These are phyloP conservation scores for Wickerhamomyces queroliae DNA, from an alignment of 805 yeast species.

Conservation along the genomic window DNA sequence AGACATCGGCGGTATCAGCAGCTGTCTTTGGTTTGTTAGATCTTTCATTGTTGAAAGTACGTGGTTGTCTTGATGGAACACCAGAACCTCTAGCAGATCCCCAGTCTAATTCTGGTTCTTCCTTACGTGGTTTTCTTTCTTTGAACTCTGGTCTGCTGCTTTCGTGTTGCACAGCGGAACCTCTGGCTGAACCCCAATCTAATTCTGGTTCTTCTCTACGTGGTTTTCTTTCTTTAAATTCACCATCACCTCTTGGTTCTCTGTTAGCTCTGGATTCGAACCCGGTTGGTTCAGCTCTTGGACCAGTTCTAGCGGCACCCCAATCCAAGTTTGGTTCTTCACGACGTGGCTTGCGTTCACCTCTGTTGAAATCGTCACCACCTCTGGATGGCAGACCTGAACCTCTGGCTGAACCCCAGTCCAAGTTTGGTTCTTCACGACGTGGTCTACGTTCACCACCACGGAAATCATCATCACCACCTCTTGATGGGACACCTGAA, in stretches of 20 bases:
- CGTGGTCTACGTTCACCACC: conserved; percentile 33
- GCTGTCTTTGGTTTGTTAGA: conserved; percentile 14
- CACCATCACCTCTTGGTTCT: conserved; percentile 21
- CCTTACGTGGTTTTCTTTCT: conserved; percentile 26
- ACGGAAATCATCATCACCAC: conserved; percentile 21
- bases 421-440: conserved; percentile 32
- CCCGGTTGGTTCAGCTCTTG: conserved; percentile 24
- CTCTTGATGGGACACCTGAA: conserved; percentile 17
- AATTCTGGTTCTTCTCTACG: conserved; percentile 33
- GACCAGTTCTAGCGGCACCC: conserved; percentile 39
- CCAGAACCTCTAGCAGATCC: conserved; percentile 25
- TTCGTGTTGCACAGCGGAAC: conserved; percentile 23
- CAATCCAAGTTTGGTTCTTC: conserved; percentile 60
- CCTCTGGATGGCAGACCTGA: conserved; percentile 34
- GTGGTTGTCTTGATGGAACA: conserved; percentile 29
- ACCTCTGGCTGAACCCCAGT: conserved; percentile 50
- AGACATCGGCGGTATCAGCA: conserved; percentile 18
- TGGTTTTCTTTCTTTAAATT: conserved; percentile 17
- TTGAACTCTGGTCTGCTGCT: conserved; percentile 22
- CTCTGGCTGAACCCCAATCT: conserved; percentile 40
- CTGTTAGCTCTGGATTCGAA: conserved; percentile 28
- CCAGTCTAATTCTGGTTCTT: conserved; percentile 47
- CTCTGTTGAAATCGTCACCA: conserved; percentile 15
- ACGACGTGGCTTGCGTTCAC: conserved; percentile 30
- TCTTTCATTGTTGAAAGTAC: conserved; percentile 24